Percentiles rank a stretch among this genome's conserved stretches.
phyloP scores from a whole-genome alignment of 352 stramenopile species.

The Pythium utonaiense region DNA sequence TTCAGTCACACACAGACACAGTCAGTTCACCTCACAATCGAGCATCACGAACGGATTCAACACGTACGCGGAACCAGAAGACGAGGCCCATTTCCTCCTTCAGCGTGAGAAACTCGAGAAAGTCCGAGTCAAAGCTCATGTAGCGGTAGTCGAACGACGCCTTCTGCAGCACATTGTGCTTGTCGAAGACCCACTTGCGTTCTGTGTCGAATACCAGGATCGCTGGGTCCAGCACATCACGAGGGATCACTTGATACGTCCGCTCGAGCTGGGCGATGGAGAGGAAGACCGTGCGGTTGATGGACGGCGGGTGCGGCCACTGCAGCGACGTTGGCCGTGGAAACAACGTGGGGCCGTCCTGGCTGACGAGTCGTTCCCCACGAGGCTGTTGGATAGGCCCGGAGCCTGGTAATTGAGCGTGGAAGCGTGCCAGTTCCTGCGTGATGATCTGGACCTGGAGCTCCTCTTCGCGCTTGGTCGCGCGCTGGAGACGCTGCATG shows the following conservation, averaged over 20 bases:
- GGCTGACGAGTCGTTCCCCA: background rate
- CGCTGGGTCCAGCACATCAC: conserved; percentile 58
- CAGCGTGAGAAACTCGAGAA: conserved; percentile 68
- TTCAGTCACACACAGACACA: conserved; percentile 11
- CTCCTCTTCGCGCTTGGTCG: conserved; percentile 50
- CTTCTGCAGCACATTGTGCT: conserved; percentile 68
- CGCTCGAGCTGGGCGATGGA: conserved; percentile 62
- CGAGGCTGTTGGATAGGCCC: background rate
- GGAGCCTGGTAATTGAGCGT: conserved; percentile 17
- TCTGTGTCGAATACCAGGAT: conserved; percentile 68
- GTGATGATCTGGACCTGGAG: conserved; percentile 52
- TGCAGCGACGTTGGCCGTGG: conserved; percentile 42
- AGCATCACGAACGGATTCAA: too few relatives aligned
- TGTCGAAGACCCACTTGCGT: conserved; percentile 70
- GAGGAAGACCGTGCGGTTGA: conserved; percentile 64
- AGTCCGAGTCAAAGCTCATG: conserved; percentile 73
- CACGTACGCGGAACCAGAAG: conserved; percentile 72
- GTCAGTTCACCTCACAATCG: too few relatives aligned
- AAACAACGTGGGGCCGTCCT: background rate
- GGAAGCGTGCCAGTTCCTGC: conserved; percentile 35
- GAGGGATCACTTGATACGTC: conserved; percentile 55
- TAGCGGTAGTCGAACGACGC: conserved; percentile 67
- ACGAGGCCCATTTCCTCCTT: conserved; percentile 70
- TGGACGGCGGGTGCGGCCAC: conserved; percentile 54
- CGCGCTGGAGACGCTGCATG: conserved; percentile 55